Evolutionary conservation across 2,329 filamentous ascomycete species (phyloP), one percentile per base, ranked within the genome.

Genomic region (Clarireedia homoeocarpa): DNA sequence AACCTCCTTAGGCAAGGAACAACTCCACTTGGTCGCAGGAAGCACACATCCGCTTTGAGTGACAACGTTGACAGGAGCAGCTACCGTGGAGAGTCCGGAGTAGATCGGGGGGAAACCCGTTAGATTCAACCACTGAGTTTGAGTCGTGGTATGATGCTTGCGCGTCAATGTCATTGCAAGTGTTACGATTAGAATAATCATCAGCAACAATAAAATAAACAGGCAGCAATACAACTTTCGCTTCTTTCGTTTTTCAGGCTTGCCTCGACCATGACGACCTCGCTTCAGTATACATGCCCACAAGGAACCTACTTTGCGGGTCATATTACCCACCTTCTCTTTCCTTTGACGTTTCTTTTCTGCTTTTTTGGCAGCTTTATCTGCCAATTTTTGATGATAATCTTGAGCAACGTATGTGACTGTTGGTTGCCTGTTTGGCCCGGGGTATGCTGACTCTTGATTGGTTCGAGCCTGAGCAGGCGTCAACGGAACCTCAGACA

Each of bases 61-160:
- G 2, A 78, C 73, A 0, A 80, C 79, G 50, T 86, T 83, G 62
- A 88, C 81, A 0, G 90, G 83, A 5, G 86, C 86, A 15, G 88
- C 81, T 15, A 96, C 79, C 0, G 89, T 95, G 59, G 89, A 78
- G 17, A 92, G 79, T 0, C 91, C 92, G 0, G 88, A 92, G 1
- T 89, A 89, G 66, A 96, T 89, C 0, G 91, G 86, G 17, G 91
- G 91, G 63, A 89, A 96, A 51, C 85, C 84, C 1, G 91, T 95
- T 59, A 95, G 70, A 67, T 95, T 96, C 56, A 96, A 77, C 86
- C 89, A 96, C 49, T 78, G 73, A 2, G 79, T 77, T 20, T 62
- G 61, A 26, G 61, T 55, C 27, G 61, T 58, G 7, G 75, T 71
- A 0, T 73, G 70, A 3, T 68, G 75, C 64, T 66, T 73, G 65